Conservation (phyloP, 306 rosid genomes). For the Potentilla sterilis region DNA sequence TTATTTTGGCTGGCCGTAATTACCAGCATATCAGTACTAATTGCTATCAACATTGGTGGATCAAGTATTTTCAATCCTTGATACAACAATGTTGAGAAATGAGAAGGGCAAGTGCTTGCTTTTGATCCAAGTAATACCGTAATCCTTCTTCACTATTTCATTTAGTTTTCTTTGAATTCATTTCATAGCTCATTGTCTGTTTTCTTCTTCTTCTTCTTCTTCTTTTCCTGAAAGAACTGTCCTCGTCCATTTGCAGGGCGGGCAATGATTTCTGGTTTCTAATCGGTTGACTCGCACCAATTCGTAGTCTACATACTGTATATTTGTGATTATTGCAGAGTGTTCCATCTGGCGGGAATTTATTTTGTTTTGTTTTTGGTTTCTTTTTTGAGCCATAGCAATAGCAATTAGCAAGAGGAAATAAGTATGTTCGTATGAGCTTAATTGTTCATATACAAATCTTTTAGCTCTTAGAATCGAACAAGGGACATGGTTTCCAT, state of each 20-base stretch:
- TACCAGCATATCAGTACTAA: constrained; percentile 60
- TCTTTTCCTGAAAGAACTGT: background rate
- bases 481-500: background rate
- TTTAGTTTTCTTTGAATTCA: background rate
- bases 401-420: background rate
- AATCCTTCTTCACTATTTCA: constrained; percentile 15
- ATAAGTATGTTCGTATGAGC: background rate
- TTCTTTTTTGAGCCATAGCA: background rate
- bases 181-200: background rate
- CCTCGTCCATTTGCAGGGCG: background rate
- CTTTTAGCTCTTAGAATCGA: background rate
- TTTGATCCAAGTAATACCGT: constrained; percentile 32
- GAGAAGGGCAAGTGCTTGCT: constrained; percentile 32
- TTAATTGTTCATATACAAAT: background rate
- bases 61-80: constrained; percentile 90
- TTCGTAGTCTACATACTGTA: background rate
- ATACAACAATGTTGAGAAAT: constrained; percentile 25
- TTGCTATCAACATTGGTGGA: constrained; percentile 73
- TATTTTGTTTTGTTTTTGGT: background rate
- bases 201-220: too few species aligned
- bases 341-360: constrained; percentile 5
- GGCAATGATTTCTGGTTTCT: background rate
- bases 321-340: constrained; percentile 19
- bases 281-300: background rate
- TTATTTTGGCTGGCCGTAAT: constrained; percentile 86